Evolutionary conservation across 805 yeast species (phyloP).

Genomic region (Barnettozyma vustinii): DNA sequence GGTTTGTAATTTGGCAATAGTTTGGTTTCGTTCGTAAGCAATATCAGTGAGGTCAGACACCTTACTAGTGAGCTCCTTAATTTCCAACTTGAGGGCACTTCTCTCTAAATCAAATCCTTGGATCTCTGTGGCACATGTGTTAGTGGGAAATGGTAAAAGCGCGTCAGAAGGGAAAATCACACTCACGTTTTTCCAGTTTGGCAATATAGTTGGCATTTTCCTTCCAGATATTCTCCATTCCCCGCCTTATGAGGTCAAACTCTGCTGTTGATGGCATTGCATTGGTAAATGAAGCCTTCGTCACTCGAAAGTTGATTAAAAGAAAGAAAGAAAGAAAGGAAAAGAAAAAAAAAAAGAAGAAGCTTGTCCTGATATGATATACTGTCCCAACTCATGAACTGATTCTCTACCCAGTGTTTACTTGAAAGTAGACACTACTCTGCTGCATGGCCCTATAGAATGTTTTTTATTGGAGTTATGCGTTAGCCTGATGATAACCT

Average conservation of each 20-base stretch:
- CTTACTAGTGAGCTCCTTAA: neutral
- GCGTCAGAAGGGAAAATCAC: neutral
- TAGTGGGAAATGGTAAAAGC: neutral
- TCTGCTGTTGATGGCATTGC: neutral
- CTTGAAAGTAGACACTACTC: no score
- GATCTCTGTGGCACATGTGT: slow-evolving; percentile 2
- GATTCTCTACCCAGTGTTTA: no score
- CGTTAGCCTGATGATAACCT: no score
- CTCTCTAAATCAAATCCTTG: neutral
- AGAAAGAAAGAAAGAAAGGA: no score
- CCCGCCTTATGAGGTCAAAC: neutral
- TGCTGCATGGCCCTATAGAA: no score
- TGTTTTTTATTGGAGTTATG: no score
- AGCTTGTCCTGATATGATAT: no score
- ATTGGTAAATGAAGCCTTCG: no score
- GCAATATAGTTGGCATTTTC: neutral
- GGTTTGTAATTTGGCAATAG: neutral
- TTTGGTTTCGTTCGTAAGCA: neutral
- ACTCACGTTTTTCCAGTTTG: slow-evolving; percentile 5
- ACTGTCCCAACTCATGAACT: no score
- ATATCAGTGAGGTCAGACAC: neutral
- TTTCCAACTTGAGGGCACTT: neutral
- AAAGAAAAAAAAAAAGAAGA: no score
- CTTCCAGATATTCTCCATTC: neutral
- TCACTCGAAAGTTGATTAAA: no score